Evolutionary conservation across 1,139 yeast genomes (phyloP).

Genomic region (Lodderomyces jiufengensis): DNA sequence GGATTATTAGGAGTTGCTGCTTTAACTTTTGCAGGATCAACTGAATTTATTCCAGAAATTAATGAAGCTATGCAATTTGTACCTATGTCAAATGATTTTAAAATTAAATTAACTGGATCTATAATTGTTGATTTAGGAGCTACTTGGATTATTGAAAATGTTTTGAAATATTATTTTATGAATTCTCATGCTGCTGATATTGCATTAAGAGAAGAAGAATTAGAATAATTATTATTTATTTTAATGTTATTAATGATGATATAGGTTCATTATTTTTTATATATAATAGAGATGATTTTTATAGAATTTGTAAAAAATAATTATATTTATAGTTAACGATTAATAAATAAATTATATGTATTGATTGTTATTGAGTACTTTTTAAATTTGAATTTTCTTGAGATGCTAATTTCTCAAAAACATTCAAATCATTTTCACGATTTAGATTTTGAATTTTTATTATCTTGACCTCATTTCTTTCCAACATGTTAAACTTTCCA

Average conservation of each 20-base stretch:
- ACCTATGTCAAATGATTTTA: conserved; percentile 75
- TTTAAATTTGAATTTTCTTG: no score
- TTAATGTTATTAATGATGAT: no score
- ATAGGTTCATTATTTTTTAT: no score
- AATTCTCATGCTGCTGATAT: conserved; percentile 91
- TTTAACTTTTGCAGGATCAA: conserved; percentile 85
- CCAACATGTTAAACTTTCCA: conserved; percentile 14
- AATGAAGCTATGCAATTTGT: conserved; percentile 91
- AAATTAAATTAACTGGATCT: conserved; percentile 67
- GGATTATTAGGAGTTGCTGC: conserved; percentile 91
- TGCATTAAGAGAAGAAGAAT: conserved; percentile 48
- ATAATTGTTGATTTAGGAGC: conserved; percentile 74
- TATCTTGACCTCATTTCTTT: conserved; percentile 24
- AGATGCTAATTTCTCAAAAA: no score
- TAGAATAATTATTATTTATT: conserved; percentile 8
- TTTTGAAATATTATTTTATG: conserved; percentile 80
- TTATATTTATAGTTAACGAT: conserved; percentile 1
- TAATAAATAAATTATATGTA: no score
- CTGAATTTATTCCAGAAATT: conserved; percentile 92
- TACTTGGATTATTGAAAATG: conserved; percentile 76
- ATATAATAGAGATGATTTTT: conserved; percentile 5
- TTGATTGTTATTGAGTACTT: no score
- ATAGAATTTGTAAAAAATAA: neutral
- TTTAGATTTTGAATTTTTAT: conserved; percentile 25
- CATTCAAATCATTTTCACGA: conserved; percentile 25